Percentiles rank a stretch among this genome's conserved stretches.
Evolutionary conservation across 768 basidiomycete species (phyloP).

Genomic region (Amanita jacksonii): DNA sequence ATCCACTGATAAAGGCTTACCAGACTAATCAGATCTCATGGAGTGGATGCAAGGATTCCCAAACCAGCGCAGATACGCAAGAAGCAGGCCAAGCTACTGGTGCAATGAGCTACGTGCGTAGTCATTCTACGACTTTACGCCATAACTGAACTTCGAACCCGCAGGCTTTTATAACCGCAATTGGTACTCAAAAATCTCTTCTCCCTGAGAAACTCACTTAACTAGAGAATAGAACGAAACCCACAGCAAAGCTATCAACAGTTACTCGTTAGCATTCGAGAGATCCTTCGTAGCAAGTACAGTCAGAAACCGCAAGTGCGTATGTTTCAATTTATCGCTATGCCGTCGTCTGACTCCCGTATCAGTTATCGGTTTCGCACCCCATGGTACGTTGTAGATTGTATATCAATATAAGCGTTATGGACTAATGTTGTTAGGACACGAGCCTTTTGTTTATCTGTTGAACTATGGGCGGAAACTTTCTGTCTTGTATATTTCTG

Average conservation of each 20-base stretch:
- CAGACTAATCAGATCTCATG: constrained; percentile 74
- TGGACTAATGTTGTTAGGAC: constrained; percentile 14
- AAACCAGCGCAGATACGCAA: constrained; percentile 72
- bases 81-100: constrained; percentile 62
- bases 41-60: constrained; percentile 74
- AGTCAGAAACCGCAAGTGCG: constrained; percentile 33
- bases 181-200: constrained; percentile 25
- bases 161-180: constrained; percentile 48
- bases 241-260: constrained; percentile 34
- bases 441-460: constrained; percentile 23
- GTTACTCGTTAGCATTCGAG: constrained; percentile 29
- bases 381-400: constrained; percentile 28
- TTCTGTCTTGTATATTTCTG: neutral
- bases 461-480: constrained; percentile 4
- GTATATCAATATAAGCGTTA: too few species aligned
- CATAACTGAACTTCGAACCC: neutral
- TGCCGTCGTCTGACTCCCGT: neutral
- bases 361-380: constrained; percentile 28
- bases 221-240: constrained; percentile 12
- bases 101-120: constrained; percentile 69
- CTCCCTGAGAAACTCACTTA: neutral
- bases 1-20: too few species aligned
- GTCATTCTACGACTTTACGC: neutral
- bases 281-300: constrained; percentile 29
- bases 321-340: neutral